Conservation (phyloP, 2,329 filamentous ascomycete genomes). For the Domatiomyces globalis region DNA sequence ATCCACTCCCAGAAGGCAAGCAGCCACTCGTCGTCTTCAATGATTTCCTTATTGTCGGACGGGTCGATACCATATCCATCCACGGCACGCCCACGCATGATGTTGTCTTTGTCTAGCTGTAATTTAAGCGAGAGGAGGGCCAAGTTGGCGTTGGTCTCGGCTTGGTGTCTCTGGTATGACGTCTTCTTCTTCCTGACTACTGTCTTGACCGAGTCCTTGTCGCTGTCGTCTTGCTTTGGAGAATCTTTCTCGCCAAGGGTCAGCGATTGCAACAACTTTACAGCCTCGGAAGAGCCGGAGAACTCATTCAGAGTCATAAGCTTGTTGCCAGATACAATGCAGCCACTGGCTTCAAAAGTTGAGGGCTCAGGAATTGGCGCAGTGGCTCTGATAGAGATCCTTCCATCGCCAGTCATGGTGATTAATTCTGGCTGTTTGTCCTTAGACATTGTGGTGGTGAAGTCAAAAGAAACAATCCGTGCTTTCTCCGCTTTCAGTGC, state of each 20-base stretch:
- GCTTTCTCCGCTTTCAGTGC: slow-evolving; percentile 32
- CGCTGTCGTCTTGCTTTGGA: not conserved
- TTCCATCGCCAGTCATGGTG: slow-evolving; percentile 38
- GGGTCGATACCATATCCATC: slow-evolving; percentile 43
- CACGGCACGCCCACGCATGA: slow-evolving; percentile 31
- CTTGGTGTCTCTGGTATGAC: not conserved
- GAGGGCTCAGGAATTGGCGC: slow-evolving; percentile 6
- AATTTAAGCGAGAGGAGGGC: not conserved
- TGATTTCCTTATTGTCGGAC: slow-evolving; percentile 39
- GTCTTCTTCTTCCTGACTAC: not conserved
- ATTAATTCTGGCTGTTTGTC: slow-evolving; percentile 38
- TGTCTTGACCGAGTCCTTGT: not conserved
- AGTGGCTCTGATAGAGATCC: slow-evolving; percentile 34
- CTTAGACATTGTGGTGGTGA: slow-evolving; percentile 32
- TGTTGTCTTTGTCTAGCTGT: slow-evolving; percentile 9
- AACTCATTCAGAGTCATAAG: not conserved
- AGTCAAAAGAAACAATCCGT: slow-evolving; percentile 47
- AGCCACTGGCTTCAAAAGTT: slow-evolving; percentile 2
- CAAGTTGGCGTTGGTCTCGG: not conserved
- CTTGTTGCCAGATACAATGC: not conserved
- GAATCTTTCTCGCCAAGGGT: too few relatives aligned
- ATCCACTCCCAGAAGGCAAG: slow-evolving; percentile 47
- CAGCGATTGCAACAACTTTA: slow-evolving; percentile 14
- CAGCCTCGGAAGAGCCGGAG: slow-evolving; percentile 8
- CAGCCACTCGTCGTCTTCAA: slow-evolving; percentile 42